A percentile compares a stretch with the other conserved stretches of the same genome.
Evolutionary conservation across 1,284 basidiomycete genomes (phyloP).

Genomic region (Sanghuangporus sanghuang): DNA sequence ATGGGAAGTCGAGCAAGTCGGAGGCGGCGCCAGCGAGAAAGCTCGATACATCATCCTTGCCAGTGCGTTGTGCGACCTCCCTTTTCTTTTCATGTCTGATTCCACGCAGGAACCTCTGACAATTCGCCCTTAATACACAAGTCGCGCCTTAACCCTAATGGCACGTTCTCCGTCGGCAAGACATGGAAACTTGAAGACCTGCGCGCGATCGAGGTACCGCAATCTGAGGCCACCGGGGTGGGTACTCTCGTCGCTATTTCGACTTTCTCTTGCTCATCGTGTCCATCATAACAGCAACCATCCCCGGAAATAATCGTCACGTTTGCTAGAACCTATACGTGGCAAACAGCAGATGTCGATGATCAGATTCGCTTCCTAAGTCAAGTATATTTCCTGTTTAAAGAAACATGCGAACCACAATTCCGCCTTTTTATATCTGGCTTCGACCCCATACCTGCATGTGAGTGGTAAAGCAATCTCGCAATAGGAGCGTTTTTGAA

Average conservation of each 20-base stretch:
- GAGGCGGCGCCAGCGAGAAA: constrained; percentile 48
- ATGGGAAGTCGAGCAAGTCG: constrained; percentile 53
- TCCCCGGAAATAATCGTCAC: constrained; percentile 14
- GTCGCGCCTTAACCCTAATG: constrained; percentile 93
- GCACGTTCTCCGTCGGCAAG: constrained; percentile 95
- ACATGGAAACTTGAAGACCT: constrained; percentile 90
- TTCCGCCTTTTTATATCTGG: constrained; percentile 8
- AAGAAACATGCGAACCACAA: constrained; percentile 4
- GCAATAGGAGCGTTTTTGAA: background rate
- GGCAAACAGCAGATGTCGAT: constrained; percentile 14
- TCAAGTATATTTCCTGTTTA: constrained; percentile 1
- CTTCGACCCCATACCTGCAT: background rate
- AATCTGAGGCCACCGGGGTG: constrained; percentile 35
- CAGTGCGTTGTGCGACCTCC: constrained; percentile 51
- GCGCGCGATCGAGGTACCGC: constrained; percentile 63
- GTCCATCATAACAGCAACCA: background rate
- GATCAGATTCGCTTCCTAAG: constrained; percentile 15
- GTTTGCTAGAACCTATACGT: constrained; percentile 15
- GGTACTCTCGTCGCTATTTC: constrained; percentile 32
- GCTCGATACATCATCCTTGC: constrained; percentile 84
- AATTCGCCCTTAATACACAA: constrained; percentile 85
- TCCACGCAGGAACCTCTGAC: constrained; percentile 51
- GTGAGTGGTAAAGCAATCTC: constrained; percentile 1
- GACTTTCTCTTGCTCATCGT: background rate
- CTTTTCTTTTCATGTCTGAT: constrained; percentile 14